phyloP scores from a whole-genome alignment of 2,329 filamentous ascomycete genomes.

The Aspergillus oerlinghausenensis region DNA sequence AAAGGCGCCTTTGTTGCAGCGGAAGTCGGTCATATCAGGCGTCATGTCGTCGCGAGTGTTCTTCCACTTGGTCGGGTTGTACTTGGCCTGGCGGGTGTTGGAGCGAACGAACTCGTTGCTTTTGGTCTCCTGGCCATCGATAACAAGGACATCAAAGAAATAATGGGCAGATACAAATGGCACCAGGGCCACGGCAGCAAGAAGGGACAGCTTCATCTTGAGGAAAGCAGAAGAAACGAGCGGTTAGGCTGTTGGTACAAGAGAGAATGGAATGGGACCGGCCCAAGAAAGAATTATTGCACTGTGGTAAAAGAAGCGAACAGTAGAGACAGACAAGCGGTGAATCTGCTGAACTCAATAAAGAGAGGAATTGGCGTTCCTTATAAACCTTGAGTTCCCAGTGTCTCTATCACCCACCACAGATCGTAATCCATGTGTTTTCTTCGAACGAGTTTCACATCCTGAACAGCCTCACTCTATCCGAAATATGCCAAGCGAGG shows the following conservation, averaged over 20 bases:
- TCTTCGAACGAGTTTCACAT: not conserved
- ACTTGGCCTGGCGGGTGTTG: conserved; percentile 7
- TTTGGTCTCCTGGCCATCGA: conserved; percentile 7
- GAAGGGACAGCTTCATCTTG: not conserved
- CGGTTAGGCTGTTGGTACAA: not conserved
- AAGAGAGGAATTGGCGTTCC: not conserved
- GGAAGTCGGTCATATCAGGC: conserved; percentile 7
- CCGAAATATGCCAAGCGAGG: not conserved
- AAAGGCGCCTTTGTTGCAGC: conserved; percentile 6
- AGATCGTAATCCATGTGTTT: not conserved
- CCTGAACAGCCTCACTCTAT: not conserved
- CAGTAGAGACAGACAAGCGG: not conserved
- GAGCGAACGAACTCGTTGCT: conserved; percentile 7
- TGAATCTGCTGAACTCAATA: not conserved
- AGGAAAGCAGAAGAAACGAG: not conserved
- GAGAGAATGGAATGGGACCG: not conserved
- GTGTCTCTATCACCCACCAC: not conserved
- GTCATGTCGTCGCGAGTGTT: conserved; percentile 5
- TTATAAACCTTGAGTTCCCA: not conserved
- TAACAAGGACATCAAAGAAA: conserved; percentile 9
- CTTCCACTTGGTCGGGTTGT: conserved; percentile 10
- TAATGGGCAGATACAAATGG: conserved; percentile 10
- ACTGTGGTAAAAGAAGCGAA: not conserved
- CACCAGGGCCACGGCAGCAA: not conserved
- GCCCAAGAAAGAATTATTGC: not conserved